A percentile compares a stretch with the other conserved stretches of the same genome.
Conservation (phyloP, 495 filamentous ascomycete species). For the Aspergillus funiculosus region DNA sequence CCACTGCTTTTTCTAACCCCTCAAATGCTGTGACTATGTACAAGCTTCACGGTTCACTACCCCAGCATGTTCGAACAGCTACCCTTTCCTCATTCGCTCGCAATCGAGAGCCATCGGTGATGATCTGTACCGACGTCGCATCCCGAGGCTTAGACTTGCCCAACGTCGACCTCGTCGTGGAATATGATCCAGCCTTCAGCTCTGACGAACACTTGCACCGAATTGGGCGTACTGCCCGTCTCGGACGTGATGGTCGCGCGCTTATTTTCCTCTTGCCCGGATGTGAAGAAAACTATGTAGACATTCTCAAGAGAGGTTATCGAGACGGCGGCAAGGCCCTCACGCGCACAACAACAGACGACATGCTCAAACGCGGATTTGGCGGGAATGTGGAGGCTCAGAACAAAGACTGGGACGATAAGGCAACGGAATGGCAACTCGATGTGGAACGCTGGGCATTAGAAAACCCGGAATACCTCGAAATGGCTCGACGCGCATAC, state of each 20-base stretch:
- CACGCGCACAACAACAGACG: slow-evolving; percentile 50
- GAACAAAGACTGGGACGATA: slow-evolving; percentile 58
- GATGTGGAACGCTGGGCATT: slow-evolving; percentile 66
- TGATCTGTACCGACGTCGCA: slow-evolving; percentile 92
- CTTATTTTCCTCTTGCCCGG: slow-evolving; percentile 86
- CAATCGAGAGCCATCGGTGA: slow-evolving; percentile 59
- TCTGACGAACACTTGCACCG: slow-evolving; percentile 88
- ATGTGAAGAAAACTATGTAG: slow-evolving; percentile 81
- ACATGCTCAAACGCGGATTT: slow-evolving; percentile 58
- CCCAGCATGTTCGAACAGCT: slow-evolving; percentile 76
- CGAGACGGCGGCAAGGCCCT: slow-evolving; percentile 52
- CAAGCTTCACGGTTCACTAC: slow-evolving; percentile 88
- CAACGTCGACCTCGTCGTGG: slow-evolving; percentile 86
- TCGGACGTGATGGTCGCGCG: slow-evolving; percentile 82
- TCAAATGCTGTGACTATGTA: slow-evolving; percentile 62
- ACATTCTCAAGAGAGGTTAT: slow-evolving; percentile 57
- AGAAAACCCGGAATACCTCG: slow-evolving; percentile 54
- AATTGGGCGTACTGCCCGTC: slow-evolving; percentile 89
- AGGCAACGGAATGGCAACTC: slow-evolving; percentile 72
- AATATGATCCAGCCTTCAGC: slow-evolving; percentile 91
- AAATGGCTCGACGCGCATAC: slow-evolving; percentile 73
- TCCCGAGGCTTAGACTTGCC: slow-evolving; percentile 91
- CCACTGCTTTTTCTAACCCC: slow-evolving; percentile 44
- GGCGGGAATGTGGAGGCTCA: slow-evolving; percentile 36
- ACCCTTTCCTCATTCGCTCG: slow-evolving; percentile 72